Base-by-base conservation (phyloP, 306 rosid genomes). In the Ormosia emarginata region DNA sequence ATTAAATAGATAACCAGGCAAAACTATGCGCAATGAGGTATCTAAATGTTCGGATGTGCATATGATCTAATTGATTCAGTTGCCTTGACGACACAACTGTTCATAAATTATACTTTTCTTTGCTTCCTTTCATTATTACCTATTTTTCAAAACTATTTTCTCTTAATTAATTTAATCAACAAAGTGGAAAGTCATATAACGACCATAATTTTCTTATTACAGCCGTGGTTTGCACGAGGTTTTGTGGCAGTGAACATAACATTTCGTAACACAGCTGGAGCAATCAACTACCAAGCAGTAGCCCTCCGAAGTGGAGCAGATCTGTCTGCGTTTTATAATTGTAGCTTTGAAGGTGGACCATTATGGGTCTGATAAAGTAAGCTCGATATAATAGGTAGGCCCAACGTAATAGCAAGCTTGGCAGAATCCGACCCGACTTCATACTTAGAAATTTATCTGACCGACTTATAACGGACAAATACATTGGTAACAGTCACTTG, bases 191-290 rank as follows among this genome's bases (percentile, higher is more conserved):
- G 12, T 32, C n/a, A n/a, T n/a, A n/a, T n/a, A n/a, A n/a, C n/a
- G 33, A 65, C 4, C 24, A 30, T 11, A 32, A 1, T 17, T 44
- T 70, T 37, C 8, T 0, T 3, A 0, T 12, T 77, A 14, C 83
- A 90, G 91, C 88, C 24, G 91, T 86, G 56, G 79, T n/a, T 77
- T 2, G 89, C 80, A 24, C 49, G 84, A 75, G 87, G 90, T 14
- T 90, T 90, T 74, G 88, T 88, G 34, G 93, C 89, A 29, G 63
- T 85, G 53, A 87, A 86, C 89, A 88, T 90, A 70, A 88, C 91
- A 37, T 82, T 88, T 61, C 79, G 86, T 0, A 90, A 88, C 89
- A 86, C 90, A 5, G 90, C 93, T 2, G 91, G 91, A 80, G 81
- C 87, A 9, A 50, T 50, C 5, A 86, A 84, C 39, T 79, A 73